phyloP scores from a whole-genome alignment of 176 grass and related monocot species.

The Musa beccarii region DNA sequence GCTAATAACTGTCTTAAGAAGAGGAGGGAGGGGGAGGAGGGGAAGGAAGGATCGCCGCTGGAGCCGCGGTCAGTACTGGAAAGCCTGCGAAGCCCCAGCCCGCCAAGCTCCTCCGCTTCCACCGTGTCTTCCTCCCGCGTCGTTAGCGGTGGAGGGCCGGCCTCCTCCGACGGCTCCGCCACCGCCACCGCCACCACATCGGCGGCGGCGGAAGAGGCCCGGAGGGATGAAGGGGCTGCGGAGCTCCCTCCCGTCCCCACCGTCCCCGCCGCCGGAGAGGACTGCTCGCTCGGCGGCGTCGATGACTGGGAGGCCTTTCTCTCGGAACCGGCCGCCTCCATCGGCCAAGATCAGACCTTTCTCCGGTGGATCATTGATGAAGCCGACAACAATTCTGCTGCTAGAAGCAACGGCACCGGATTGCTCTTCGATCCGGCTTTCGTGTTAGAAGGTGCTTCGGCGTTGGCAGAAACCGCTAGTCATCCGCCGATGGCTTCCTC shows the following conservation, averaged over 20 bases:
- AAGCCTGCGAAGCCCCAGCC: conserved; percentile 1
- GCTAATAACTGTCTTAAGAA: background rate
- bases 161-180: background rate
- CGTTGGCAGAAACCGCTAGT: background rate
- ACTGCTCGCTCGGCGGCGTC: background rate
- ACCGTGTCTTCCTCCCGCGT: background rate
- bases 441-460: background rate
- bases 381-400: background rate
- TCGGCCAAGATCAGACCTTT: conserved; percentile 3
- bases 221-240: background rate
- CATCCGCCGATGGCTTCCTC: background rate
- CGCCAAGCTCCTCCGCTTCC: conserved; percentile 1
- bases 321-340: background rate
- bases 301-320: conserved; percentile 1
- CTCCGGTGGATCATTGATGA: background rate
- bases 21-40: background rate
- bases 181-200: background rate
- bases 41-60: background rate
- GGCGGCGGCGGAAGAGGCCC: background rate
- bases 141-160: background rate
- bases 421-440: background rate
- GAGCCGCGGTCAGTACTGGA: conserved; percentile 2
- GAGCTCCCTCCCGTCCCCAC: background rate
- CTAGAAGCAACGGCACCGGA: background rate
- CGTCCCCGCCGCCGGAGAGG: background rate